Evolutionary conservation across 441 rosid genomes (phyloP).

Genomic region (Populus hybrid): DNA sequence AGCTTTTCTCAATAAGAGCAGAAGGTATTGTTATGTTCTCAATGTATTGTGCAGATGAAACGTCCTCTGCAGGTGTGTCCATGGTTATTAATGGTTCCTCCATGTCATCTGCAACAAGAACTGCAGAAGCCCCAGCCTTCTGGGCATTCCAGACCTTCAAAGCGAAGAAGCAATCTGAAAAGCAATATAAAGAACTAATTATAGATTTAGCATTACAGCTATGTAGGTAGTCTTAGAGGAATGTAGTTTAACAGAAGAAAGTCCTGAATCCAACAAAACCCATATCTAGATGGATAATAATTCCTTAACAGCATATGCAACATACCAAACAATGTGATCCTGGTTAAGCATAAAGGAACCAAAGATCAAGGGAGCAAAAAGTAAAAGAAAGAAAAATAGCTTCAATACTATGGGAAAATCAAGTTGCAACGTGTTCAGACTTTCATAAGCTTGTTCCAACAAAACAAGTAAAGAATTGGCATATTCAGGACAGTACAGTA

Average conservation of each 20-base stretch:
- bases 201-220: not conserved
- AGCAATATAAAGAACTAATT: constrained; percentile 10
- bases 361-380: not conserved
- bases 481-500: not conserved
- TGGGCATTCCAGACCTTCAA: constrained; percentile 98
- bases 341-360: not conserved
- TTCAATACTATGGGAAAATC: not conserved
- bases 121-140: constrained; percentile 97
- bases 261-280: not conserved
- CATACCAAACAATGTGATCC: not conserved
- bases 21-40: constrained; percentile 97
- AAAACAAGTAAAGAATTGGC: not conserved
- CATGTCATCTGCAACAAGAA: constrained; percentile 83
- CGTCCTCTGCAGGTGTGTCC: constrained; percentile 89
- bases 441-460: not conserved
- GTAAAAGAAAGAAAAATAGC: not conserved
- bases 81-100: constrained; percentile 90
- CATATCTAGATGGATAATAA: not conserved
- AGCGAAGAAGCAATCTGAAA: constrained; percentile 89
- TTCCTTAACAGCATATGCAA: not conserved
- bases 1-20: constrained; percentile 79
- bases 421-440: not conserved
- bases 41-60: constrained; percentile 66
- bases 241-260: not conserved
- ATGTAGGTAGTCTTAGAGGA: not conserved